A percentile compares a stretch with the other conserved stretches of the same genome.
phyloP scores from a whole-genome alignment of 768 basidiomycete species.

The Lentinula detonsa region DNA sequence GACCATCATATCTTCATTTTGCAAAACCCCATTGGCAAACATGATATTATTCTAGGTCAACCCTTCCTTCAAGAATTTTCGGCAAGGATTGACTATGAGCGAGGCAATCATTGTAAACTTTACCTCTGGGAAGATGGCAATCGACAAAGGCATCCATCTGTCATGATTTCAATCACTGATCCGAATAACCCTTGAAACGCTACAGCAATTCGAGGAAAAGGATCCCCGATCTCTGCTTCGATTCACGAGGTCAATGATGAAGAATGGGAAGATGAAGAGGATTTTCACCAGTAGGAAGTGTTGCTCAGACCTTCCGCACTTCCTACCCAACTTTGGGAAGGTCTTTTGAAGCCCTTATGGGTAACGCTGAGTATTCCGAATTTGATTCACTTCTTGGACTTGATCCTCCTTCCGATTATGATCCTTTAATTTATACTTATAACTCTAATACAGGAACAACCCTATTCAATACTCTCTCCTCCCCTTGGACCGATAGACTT shows the following conservation, averaged over 20 bases:
- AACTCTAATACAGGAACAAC: neutral
- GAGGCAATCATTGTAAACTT: neutral
- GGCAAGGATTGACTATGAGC: constrained; percentile 2
- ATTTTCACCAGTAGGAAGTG: too few species aligned
- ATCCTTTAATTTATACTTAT: constrained; percentile 2
- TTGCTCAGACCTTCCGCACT: neutral
- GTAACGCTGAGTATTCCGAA: neutral
- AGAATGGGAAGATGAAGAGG: neutral
- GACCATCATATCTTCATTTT: constrained; percentile 21
- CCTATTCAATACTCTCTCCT: neutral
- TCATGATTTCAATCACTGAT: neutral
- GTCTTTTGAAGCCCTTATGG: constrained; percentile 10
- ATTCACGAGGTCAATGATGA: too few species aligned
- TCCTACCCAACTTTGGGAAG: constrained; percentile 3
- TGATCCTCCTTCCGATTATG: neutral
- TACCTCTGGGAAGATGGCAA: neutral
- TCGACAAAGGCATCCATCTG: neutral
- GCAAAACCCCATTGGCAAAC: neutral
- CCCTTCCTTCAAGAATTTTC: constrained; percentile 12
- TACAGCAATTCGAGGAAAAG: neutral
- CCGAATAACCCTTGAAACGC: constrained; percentile 2
- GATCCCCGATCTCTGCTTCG: too few species aligned
- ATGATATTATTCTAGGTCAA: constrained; percentile 16
- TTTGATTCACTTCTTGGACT: neutral
- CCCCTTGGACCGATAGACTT: constrained; percentile 6